Conservation (phyloP, 331 rosid genomes). For the Ulmus americana region DNA sequence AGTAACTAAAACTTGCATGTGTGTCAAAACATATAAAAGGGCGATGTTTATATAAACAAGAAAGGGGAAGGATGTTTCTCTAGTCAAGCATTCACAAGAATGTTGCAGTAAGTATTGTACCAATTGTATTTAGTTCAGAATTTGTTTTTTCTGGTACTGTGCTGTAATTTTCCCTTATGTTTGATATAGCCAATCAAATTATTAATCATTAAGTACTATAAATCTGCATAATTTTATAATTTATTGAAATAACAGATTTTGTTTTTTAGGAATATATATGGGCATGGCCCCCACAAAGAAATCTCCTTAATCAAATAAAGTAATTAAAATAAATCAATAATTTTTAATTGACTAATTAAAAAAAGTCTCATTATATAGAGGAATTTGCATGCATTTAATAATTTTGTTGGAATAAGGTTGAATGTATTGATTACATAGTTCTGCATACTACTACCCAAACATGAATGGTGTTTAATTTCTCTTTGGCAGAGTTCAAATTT, state of each 20-base stretch:
- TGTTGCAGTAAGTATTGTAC: not conserved
- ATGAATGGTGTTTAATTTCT: not conserved
- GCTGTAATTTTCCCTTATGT: not conserved
- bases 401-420: conserved; percentile 4
- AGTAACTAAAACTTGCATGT: conserved; percentile 22
- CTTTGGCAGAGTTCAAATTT: not conserved
- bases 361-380: conserved; percentile 1
- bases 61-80: conserved; percentile 8
- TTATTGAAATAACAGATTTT: conserved; percentile 34
- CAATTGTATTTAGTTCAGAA: not conserved
- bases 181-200: conserved; percentile 4
- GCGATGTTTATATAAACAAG: conserved; percentile 12
- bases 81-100: not conserved
- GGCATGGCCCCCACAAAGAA: conserved; percentile 21
- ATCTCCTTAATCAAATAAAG: conserved; percentile 19
- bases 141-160: conserved; percentile 4
- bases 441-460: not conserved
- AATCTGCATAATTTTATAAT: not conserved
- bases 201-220: not conserved
- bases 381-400: not conserved
- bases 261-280: conserved; percentile 25
- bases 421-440: not conserved
- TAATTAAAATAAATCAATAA: not conserved
- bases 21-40: conserved; percentile 18
- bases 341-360: not conserved